Percentiles rank a stretch among this genome's conserved stretches.
phyloP scores from a whole-genome alignment of 371 early-diverging fungal species.

The Nematocida sp. region DNA sequence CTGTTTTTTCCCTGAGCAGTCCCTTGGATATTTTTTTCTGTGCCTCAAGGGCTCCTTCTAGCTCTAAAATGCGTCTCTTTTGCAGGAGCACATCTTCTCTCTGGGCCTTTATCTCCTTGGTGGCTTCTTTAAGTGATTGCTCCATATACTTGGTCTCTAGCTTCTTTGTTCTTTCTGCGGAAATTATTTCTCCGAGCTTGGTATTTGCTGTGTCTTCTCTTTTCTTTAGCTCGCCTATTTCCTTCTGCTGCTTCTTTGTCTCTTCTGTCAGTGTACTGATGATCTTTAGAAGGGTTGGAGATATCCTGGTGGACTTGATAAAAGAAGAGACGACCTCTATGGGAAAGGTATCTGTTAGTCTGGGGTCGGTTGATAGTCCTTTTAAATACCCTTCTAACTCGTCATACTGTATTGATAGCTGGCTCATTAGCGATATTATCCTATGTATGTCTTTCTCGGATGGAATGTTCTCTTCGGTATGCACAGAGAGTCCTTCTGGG shows the following conservation, averaged over 20 bases:
- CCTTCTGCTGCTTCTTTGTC: conserved; percentile 11
- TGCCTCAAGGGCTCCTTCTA: conserved; percentile 51
- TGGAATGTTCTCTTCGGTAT: background rate
- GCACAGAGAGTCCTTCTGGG: background rate
- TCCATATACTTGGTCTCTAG: conserved; percentile 38
- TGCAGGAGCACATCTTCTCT: conserved; percentile 44
- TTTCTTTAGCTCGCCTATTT: conserved; percentile 35
- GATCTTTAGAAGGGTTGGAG: conserved; percentile 57
- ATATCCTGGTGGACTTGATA: conserved; percentile 54
- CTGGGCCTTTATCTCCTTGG: conserved; percentile 37
- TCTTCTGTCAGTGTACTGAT: conserved; percentile 53
- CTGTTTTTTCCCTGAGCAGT: conserved; percentile 51
- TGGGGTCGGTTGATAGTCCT: background rate
- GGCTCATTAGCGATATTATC: conserved; percentile 14
- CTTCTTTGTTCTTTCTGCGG: background rate
- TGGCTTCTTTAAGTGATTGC: conserved; percentile 6
- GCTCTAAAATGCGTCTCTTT: conserved; percentile 49
- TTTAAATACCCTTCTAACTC: conserved; percentile 47
- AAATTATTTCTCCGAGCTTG: conserved; percentile 14
- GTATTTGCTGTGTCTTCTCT: conserved; percentile 9
- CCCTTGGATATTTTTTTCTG: conserved; percentile 55
- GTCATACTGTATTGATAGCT: conserved; percentile 45
- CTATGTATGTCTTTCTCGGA: background rate
- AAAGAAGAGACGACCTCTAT: conserved; percentile 41
- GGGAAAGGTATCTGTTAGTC: conserved; percentile 36